phyloP scores from a whole-genome alignment of 192 early-diverging fungal genomes.

The Gorgonomyces haynaldii region DNA sequence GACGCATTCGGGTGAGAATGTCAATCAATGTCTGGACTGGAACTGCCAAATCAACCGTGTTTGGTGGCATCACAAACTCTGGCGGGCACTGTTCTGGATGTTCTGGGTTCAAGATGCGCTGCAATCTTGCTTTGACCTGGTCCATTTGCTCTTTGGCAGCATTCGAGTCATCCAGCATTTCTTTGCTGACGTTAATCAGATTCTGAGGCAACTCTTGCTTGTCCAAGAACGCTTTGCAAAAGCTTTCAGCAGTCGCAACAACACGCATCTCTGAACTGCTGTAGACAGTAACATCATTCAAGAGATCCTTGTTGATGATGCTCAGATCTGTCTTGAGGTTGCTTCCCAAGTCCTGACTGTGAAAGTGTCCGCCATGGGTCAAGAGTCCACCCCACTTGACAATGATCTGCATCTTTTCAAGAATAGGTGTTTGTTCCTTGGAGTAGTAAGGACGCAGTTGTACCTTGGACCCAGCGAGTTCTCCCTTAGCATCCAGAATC shows the following conservation, averaged over 20 bases:
- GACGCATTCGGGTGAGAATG: constrained; percentile 52
- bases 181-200: constrained; percentile 63
- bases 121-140: constrained; percentile 64
- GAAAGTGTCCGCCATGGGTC: constrained; percentile 84
- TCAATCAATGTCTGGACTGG: constrained; percentile 53
- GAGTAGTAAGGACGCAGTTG: constrained; percentile 73
- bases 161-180: constrained; percentile 90
- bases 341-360: constrained; percentile 82
- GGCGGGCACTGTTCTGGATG: constrained; percentile 10
- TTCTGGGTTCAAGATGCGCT: constrained; percentile 48
- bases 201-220: constrained; percentile 43
- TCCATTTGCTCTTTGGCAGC: constrained; percentile 93
- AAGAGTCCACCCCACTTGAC: constrained; percentile 92
- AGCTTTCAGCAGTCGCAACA: constrained; percentile 65
- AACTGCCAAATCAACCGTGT: constrained; percentile 14
- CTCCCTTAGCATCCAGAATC: constrained; percentile 69
- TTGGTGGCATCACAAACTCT: constrained; percentile 11
- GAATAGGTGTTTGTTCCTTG: constrained; percentile 27
- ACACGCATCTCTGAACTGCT: constrained; percentile 82
- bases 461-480: constrained; percentile 80
- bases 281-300: constrained; percentile 79
- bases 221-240: constrained; percentile 54
- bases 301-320: constrained; percentile 74
- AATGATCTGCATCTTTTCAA: constrained; percentile 75
- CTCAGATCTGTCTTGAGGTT: constrained; percentile 83